A percentile compares a stretch with the other conserved stretches of the same genome.
Conservation (phyloP, 148 eudicot species). For the Hydrangea macrophylla region DNA sequence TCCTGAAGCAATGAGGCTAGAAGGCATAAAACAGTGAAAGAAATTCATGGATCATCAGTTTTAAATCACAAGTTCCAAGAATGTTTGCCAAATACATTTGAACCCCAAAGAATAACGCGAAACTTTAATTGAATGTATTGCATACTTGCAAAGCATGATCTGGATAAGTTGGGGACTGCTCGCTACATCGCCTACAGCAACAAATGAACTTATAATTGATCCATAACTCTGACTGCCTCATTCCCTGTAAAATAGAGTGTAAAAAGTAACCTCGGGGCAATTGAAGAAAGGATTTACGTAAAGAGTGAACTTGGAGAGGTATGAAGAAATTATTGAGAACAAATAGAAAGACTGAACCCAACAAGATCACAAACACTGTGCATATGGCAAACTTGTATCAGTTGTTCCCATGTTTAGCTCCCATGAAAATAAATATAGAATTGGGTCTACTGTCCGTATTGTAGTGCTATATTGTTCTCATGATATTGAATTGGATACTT, state of each 20-base stretch:
- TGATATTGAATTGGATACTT: neutral
- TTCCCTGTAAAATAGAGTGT: slow-evolving; percentile 29
- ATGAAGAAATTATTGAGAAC: neutral
- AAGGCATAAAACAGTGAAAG: neutral
- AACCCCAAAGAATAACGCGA: neutral
- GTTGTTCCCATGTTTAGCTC: neutral
- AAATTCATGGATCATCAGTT: neutral
- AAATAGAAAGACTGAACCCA: neutral
- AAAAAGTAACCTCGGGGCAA: neutral
- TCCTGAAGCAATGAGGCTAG: neutral
- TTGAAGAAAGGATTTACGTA: neutral
- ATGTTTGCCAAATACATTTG: neutral
- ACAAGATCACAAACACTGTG: neutral
- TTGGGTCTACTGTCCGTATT: neutral
- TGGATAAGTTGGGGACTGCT: slow-evolving; percentile 38
- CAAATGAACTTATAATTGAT: slow-evolving; percentile 54
- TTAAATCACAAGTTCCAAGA: neutral
- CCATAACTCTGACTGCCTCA: slow-evolving; percentile 62
- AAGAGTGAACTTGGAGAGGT: neutral
- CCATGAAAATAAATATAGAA: too few species aligned
- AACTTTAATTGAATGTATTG: neutral
- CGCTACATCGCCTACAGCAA: slow-evolving; percentile 50
- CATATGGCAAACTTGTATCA: neutral
- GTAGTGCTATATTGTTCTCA: neutral
- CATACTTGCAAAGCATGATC: slow-evolving; percentile 55